Conservation (phyloP, 345 rosid genomes). For the Noccaea caerulescens region DNA sequence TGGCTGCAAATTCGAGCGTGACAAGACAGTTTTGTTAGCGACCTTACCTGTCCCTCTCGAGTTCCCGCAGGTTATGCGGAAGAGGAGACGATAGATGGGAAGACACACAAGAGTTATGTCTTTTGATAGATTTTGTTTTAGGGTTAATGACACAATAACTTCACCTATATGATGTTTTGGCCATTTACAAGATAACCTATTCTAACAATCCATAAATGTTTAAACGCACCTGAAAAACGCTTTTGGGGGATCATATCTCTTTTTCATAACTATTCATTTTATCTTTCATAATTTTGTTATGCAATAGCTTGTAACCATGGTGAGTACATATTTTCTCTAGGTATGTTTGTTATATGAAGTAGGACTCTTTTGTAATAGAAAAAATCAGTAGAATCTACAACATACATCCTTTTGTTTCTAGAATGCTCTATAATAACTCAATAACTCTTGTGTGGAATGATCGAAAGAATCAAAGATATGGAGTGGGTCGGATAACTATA, state of each 20-base stretch:
- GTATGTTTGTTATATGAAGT: background rate
- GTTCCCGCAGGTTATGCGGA: slow-evolving; percentile 54
- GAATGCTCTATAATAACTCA: slow-evolving; percentile 12
- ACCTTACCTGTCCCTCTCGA: slow-evolving; percentile 71
- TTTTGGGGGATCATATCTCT: too few relatives aligned
- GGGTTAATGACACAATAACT: too few relatives aligned
- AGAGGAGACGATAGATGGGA: slow-evolving; percentile 43
- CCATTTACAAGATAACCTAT: too few relatives aligned
- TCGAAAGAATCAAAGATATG: slow-evolving; percentile 13
- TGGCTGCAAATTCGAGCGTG: slow-evolving; percentile 71
- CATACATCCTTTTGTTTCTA: background rate
- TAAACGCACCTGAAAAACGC: too few relatives aligned
- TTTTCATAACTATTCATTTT: too few relatives aligned
- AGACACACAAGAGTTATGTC: slow-evolving; percentile 1
- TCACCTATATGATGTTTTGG: too few relatives aligned
- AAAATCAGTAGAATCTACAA: background rate
- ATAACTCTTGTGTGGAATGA: background rate
- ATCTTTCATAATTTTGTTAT: too few relatives aligned
- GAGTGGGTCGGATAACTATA: background rate
- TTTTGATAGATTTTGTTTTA: too few relatives aligned
- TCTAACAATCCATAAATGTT: too few relatives aligned
- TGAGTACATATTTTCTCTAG: too few relatives aligned
- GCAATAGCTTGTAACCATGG: too few relatives aligned
- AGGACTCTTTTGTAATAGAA: background rate
- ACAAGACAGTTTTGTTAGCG: slow-evolving; percentile 43